Percentiles rank a stretch among this genome's conserved stretches.
Evolutionary conservation across 495 filamentous ascomycete genomes (phyloP).

Genomic region (Lophiostoma macrostomum): DNA sequence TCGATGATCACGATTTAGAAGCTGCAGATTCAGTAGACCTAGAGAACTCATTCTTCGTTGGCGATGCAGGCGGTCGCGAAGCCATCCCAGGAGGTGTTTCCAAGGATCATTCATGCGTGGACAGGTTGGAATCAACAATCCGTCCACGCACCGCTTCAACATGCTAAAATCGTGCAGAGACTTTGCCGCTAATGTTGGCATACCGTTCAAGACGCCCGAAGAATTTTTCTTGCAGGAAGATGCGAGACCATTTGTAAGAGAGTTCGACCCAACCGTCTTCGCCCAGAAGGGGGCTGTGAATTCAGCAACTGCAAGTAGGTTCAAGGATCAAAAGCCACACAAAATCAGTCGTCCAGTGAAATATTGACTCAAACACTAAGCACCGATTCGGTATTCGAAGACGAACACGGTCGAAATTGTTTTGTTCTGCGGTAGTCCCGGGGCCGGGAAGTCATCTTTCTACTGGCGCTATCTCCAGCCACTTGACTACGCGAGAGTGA

Average conservation of each 20-base stretch:
- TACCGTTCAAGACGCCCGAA: slow-evolving; percentile 81
- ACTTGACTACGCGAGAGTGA: slow-evolving; percentile 77
- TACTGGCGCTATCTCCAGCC: slow-evolving; percentile 77
- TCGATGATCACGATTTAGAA: slow-evolving; percentile 68
- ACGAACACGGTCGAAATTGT: slow-evolving; percentile 69
- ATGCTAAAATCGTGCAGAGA: slow-evolving; percentile 48
- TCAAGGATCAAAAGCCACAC: slow-evolving; percentile 32
- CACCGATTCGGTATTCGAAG: slow-evolving; percentile 54
- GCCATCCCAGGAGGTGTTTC: slow-evolving; percentile 37
- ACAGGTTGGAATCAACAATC: slow-evolving; percentile 53
- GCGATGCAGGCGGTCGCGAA: slow-evolving; percentile 73
- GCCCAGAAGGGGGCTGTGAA: slow-evolving; percentile 36
- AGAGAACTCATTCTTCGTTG: slow-evolving; percentile 74
- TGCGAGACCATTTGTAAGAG: slow-evolving; percentile 58
- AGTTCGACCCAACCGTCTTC: slow-evolving; percentile 64
- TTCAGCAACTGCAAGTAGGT: slow-evolving; percentile 38
- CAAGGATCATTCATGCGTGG: slow-evolving; percentile 73
- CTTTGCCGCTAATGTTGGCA: slow-evolving; percentile 76
- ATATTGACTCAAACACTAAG: slow-evolving; percentile 18
- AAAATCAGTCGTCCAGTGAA: background rate
- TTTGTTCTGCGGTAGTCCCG: slow-evolving; percentile 82
- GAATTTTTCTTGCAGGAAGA: slow-evolving; percentile 76
- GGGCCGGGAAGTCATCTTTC: slow-evolving; percentile 87
- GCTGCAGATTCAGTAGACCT: slow-evolving; percentile 61
- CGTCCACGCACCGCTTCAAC: slow-evolving; percentile 2